Percentiles rank a stretch among this genome's conserved stretches.
Evolutionary conservation across 345 rosid species (phyloP).

Genomic region (Eucalyptus paniculata): DNA sequence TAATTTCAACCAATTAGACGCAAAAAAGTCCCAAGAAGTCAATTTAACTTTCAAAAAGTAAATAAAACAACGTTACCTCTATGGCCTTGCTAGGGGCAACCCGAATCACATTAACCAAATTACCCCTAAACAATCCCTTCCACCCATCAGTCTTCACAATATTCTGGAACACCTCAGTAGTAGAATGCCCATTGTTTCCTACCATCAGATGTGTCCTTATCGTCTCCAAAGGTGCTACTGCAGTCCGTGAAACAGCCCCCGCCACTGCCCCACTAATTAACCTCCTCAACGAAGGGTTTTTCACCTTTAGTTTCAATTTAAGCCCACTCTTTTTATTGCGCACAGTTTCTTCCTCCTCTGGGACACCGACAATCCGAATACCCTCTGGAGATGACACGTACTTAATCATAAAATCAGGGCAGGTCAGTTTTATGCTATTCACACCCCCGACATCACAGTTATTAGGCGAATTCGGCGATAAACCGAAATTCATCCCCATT

Average conservation of each 20-base stretch:
- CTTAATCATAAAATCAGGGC: slow-evolving; percentile 43
- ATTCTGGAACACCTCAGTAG: slow-evolving; percentile 54
- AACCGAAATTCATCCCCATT: slow-evolving; percentile 52
- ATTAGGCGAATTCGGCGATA: slow-evolving; percentile 19
- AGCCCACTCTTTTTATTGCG: slow-evolving; percentile 32
- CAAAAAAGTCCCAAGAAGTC: not conserved
- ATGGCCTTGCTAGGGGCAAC: slow-evolving; percentile 97
- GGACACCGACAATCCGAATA: slow-evolving; percentile 22
- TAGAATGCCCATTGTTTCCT: slow-evolving; percentile 72
- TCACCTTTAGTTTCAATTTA: slow-evolving; percentile 63
- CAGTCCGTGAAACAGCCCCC: slow-evolving; percentile 85
- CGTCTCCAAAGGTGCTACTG: slow-evolving; percentile 96
- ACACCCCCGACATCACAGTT: slow-evolving; percentile 1
- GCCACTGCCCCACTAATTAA: slow-evolving; percentile 86
- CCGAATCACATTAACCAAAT: slow-evolving; percentile 87
- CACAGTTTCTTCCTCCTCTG: slow-evolving; percentile 24
- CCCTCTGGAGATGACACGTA: slow-evolving; percentile 28
- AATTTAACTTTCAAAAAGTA: not conserved
- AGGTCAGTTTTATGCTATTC: slow-evolving; percentile 17
- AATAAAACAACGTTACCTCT: slow-evolving; percentile 40
- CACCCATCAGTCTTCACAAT: slow-evolving; percentile 90
- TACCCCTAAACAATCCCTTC: slow-evolving; percentile 94
- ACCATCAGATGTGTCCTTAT: slow-evolving; percentile 98
- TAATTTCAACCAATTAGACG: not conserved
- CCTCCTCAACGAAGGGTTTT: slow-evolving; percentile 75